Percentiles rank a stretch among this genome's conserved stretches.
These are phyloP conservation scores for Glycyrrhiza uralensis DNA, from an alignment of 306 rosid species.

Conservation along the genomic window DNA sequence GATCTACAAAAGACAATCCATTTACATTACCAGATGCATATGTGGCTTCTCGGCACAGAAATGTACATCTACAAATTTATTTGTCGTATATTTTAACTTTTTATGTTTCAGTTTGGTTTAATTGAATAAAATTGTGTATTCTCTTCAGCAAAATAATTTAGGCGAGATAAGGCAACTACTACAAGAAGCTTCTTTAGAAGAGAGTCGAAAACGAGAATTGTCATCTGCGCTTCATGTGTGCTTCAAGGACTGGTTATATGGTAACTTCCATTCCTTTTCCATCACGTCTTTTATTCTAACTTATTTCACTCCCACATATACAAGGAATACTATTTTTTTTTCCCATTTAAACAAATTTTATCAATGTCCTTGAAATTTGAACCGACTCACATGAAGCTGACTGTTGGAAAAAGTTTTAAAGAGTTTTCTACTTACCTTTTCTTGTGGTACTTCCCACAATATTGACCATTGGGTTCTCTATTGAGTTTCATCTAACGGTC, in stretches of 20 bases:
- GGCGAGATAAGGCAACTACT: conserved; percentile 66
- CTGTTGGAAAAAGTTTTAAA: not conserved
- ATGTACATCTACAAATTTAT: conserved; percentile 43
- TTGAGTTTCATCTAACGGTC: not conserved
- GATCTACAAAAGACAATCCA: conserved; percentile 74
- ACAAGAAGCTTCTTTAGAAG: conserved; percentile 84
- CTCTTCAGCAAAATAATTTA: conserved; percentile 59
- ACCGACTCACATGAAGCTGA: not conserved
- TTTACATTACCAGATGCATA: conserved; percentile 74
- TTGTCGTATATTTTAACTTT: not conserved
- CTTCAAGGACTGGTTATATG: conserved; percentile 95
- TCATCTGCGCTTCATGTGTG: conserved; percentile 77
- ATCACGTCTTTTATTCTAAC: not conserved
- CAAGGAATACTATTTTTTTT: not conserved
- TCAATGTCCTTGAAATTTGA: not conserved
- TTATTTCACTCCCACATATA: not conserved
- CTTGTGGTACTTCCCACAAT: not conserved
- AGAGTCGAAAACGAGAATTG: conserved; percentile 76
- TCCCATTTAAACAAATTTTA: not conserved
- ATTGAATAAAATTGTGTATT: conserved; percentile 19
- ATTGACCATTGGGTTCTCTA: not conserved
- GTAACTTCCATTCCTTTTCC: conserved; percentile 37
- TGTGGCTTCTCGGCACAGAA: conserved; percentile 58
- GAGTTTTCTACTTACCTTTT: not conserved
- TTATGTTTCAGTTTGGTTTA: conserved; percentile 11